Percentiles rank a stretch among this genome's conserved stretches.
These are phyloP conservation scores for Auricularia auricula-judae DNA, from an alignment of 768 basidiomycete species.

Conservation along the genomic window DNA sequence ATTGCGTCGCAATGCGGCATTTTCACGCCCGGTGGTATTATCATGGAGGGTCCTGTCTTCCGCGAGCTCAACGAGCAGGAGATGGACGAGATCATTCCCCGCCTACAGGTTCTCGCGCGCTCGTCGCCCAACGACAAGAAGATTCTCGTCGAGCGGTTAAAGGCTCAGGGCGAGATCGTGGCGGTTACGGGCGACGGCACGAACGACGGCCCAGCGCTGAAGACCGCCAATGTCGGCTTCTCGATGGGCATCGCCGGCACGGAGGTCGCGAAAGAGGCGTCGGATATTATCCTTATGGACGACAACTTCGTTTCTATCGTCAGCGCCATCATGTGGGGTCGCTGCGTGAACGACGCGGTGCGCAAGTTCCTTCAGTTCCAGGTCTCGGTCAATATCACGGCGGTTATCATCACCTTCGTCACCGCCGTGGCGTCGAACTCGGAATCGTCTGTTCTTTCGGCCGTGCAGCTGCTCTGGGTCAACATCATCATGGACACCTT, in stretches of 20 bases:
- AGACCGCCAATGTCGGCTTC: conserved; percentile 93
- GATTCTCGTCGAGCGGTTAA: conserved; percentile 79
- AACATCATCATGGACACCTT: conserved; percentile 99
- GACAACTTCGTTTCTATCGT: conserved; percentile 95
- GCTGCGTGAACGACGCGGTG: conserved; percentile 96
- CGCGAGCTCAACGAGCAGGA: conserved; percentile 61
- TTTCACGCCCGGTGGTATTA: conserved; percentile 83
- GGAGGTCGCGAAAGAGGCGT: conserved; percentile 97
- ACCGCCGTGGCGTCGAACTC: conserved; percentile 69
- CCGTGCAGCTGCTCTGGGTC: conserved; percentile 96
- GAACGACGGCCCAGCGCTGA: conserved; percentile 94
- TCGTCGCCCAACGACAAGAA: conserved; percentile 98
- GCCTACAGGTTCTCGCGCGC: conserved; percentile 91
- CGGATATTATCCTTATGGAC: conserved; percentile 97
- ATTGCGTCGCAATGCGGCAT: conserved; percentile 96
- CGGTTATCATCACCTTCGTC: conserved; percentile 87
- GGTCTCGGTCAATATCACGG: conserved; percentile 88
- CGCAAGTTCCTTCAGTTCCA: conserved; percentile 97
- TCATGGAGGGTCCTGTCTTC: conserved; percentile 97
- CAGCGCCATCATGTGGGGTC: conserved; percentile 97
- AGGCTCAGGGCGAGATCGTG: conserved; percentile 78
- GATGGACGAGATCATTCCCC: conserved; percentile 74
- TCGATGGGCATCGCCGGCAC: conserved; percentile 96
- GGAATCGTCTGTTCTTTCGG: conserved; percentile 81
- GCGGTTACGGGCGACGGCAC: conserved; percentile 98